Evolutionary conservation across 116 monocot genomes (phyloP), one percentile per base, ranked within the genome.

Genomic region (Phalaenopsis hybrid): DNA sequence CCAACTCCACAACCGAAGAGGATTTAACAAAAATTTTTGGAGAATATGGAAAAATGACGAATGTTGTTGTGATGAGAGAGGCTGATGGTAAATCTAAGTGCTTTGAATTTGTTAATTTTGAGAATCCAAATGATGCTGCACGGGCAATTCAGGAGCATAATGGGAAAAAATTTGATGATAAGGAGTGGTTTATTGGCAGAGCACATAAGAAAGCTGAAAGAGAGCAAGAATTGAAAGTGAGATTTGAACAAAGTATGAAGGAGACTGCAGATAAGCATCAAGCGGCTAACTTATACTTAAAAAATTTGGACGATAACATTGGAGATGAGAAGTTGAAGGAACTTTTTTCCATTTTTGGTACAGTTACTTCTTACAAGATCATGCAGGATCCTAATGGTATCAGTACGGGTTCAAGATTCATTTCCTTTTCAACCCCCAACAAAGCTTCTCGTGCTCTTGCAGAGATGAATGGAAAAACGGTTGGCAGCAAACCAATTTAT

Each of bases 351-450:
- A 86, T 86, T 43, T 92, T 82, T 80, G 92, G 94, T 20, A 87
- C 87, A 55, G 84, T 94, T 52, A 87, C 90, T 79, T 94, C 92
- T 59, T 94, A 90, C 87, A 94, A 94, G 90, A 89, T 94, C 57
- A 87, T 94, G 94, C 82, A 88, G 37, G 90, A 92, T 80, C 80
- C 86, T 72, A 88, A 87, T 86, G 88, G 94, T 18, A 76, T 84
- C 50, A 94, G 92, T 79, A 88, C 82, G 68, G 94, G 90, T 79
- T 90, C 88, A 83, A 90, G 92, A 33, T 94, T 94, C 86, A 92
- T 92, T 84, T 90, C 94, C 74, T 92, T 91, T 67, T 82, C 82
- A 8, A 79, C 87, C 52, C 74, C 94, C 75, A 92, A 94, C 68
- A 88, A 92, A 82, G 94, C 92, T 65, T 74, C 59, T 37, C 77